phyloP scores from a whole-genome alignment of 345 rosid species.

The Boechera retrofracta region DNA sequence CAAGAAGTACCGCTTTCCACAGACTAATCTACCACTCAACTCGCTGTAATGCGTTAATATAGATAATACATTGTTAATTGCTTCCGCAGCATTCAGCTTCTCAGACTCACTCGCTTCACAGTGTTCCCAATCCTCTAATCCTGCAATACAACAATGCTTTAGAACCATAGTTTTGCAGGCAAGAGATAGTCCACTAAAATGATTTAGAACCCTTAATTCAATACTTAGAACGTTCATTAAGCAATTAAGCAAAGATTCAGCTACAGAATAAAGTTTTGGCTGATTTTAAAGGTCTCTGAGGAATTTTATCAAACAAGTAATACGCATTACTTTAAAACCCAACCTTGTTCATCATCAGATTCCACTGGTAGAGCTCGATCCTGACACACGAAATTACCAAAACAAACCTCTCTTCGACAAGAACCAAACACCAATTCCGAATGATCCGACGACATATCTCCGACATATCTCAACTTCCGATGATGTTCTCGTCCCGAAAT shows the following conservation, averaged over 20 bases:
- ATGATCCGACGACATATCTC: constrained; percentile 49
- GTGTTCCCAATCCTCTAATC: constrained; percentile 61
- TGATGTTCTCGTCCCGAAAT: constrained; percentile 40
- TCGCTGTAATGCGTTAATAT: constrained; percentile 67
- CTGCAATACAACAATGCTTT: constrained; percentile 44
- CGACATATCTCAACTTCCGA: constrained; percentile 44
- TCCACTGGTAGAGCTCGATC: constrained; percentile 52
- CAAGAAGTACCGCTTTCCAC: constrained; percentile 59
- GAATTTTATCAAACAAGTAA: constrained; percentile 30
- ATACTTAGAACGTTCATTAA: not conserved
- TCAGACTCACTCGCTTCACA: constrained; percentile 82
- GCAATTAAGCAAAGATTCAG: not conserved
- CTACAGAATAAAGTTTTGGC: not conserved
- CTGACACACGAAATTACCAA: constrained; percentile 54
- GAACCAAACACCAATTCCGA: constrained; percentile 65
- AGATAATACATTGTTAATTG: constrained; percentile 62
- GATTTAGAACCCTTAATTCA: not conserved
- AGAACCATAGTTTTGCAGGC: too few species aligned
- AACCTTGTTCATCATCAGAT: constrained; percentile 41
- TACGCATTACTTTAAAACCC: not conserved
- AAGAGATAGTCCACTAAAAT: too few species aligned
- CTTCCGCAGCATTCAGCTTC: constrained; percentile 62
- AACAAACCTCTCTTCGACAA: constrained; percentile 80
- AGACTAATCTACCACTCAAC: constrained; percentile 66
- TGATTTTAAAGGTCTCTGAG: not conserved